Base-by-base conservation (phyloP, 495 filamentous ascomycete species). In the Neurospora hispaniola region DNA sequence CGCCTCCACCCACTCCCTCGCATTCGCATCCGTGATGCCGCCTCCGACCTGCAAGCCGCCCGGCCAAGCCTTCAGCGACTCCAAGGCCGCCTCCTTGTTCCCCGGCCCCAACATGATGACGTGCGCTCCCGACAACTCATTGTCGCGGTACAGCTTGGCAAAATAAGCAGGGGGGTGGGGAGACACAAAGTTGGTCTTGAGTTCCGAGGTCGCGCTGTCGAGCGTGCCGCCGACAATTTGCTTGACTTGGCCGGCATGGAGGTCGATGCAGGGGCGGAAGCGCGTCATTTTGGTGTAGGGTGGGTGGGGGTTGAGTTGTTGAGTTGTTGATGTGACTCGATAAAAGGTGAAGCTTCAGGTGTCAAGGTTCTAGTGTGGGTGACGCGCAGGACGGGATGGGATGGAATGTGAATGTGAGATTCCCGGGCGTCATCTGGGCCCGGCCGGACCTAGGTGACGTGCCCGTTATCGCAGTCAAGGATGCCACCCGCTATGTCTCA, bases 151-250 rank as follows among this genome's bases (percentile, higher is more conserved):
- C 16, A 98, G 86, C 68, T 80, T 78, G 18, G 94, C 90, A 80
- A 92, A 99, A 81, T 97, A 84, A 12, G 88, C 85, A 4, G 96
- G 89, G 7, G 96, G 90, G 59, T 93, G 90, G 16, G 88, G 87
- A 4, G 96, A 97, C 40, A 96, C 89, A 81, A 92, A 93, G 81
- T 99, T 98, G 72, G 96, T 98, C 80, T 92, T 90, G 73, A 98
- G 86, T 69, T 89, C 86, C 35, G 85, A 76, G 27, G 86, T 86
- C 0, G 87, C 83, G 75, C 86, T 87, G 79, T 89, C 91, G 74
- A 98, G 86, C 1, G 96, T 98, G 59, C 94, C 94, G 70, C 96
- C 96, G 44, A 99, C 94, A 76, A 99, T 99, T 82, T 99, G 96
- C 84, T 99, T 99, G 40, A 99, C 96, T 80, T 93, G 88, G 8